These are phyloP conservation scores for Lepidium sativum DNA, from an alignment of 345 rosid species.

Conservation along the genomic window DNA sequence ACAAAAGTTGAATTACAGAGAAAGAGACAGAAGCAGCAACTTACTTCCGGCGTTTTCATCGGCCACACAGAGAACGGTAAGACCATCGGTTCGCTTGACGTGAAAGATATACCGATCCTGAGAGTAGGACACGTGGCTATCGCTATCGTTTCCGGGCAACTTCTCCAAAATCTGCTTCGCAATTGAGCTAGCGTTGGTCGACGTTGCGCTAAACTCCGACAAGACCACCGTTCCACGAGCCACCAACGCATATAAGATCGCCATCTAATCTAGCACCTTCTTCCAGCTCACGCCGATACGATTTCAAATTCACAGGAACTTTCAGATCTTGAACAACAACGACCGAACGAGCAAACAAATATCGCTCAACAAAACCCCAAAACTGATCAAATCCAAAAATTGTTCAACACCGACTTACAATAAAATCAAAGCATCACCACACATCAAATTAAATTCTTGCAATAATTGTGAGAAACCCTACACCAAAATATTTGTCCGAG, in stretches of 20 bases:
- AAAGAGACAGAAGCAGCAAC: not conserved
- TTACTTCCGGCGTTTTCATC: slow-evolving; percentile 86
- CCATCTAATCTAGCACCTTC: slow-evolving; percentile 34
- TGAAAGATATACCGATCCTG: slow-evolving; percentile 90
- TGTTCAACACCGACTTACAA: slow-evolving; percentile 4
- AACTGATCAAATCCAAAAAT: not conserved
- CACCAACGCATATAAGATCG: slow-evolving; percentile 78
- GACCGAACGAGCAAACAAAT: not conserved
- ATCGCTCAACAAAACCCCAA: not conserved
- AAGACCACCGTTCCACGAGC: slow-evolving; percentile 84
- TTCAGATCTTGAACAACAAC: slow-evolving; percentile 6
- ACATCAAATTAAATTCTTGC: not conserved
- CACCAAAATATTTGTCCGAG: not conserved
- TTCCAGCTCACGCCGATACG: not conserved
- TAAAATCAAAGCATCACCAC: not conserved
- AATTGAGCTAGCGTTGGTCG: slow-evolving; percentile 77
- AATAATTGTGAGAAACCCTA: not conserved
- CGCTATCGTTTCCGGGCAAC: slow-evolving; percentile 51
- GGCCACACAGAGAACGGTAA: slow-evolving; percentile 93
- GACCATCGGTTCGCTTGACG: slow-evolving; percentile 93
- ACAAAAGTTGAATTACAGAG: not conserved
- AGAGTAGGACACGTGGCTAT: slow-evolving; percentile 75
- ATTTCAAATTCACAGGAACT: not conserved
- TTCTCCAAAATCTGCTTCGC: slow-evolving; percentile 82
- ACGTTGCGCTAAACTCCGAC: slow-evolving; percentile 72